Evolutionary conservation across 805 yeast genomes (phyloP).

Genomic region (Candida caryicola): DNA sequence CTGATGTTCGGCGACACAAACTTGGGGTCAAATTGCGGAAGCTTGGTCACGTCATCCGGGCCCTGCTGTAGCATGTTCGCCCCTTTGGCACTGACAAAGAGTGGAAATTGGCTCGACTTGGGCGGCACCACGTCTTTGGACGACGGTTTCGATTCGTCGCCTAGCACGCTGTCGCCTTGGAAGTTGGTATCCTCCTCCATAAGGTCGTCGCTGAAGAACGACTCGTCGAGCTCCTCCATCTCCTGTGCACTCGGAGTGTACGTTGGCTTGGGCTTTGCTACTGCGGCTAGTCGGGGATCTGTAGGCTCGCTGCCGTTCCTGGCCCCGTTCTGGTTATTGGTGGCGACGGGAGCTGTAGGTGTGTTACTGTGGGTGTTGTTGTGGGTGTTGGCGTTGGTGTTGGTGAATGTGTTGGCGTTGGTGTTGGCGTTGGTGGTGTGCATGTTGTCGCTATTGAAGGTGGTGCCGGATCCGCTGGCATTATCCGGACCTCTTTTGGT

Average conservation of each 20-base stretch:
- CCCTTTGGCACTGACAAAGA: slow-evolving; percentile 63
- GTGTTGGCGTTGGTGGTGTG: neutral
- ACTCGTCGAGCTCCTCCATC: slow-evolving; percentile 38
- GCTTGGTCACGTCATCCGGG: slow-evolving; percentile 42
- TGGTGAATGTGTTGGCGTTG: neutral
- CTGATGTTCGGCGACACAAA: slow-evolving; percentile 49
- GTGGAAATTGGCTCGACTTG: slow-evolving; percentile 2
- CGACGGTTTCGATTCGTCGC: neutral
- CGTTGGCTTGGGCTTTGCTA: slow-evolving; percentile 3
- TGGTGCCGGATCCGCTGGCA: neutral
- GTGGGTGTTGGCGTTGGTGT: neutral
- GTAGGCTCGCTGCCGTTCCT: too few species aligned
- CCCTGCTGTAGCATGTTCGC: slow-evolving; percentile 53
- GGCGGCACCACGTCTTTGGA: slow-evolving; percentile 1
- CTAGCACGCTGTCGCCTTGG: neutral
- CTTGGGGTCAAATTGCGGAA: slow-evolving; percentile 54
- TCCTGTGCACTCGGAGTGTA: slow-evolving; percentile 13
- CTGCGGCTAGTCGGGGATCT: neutral
- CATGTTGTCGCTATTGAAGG: slow-evolving; percentile 1
- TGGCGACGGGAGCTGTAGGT: neutral
- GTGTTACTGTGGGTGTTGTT: neutral
- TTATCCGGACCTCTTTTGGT: neutral
- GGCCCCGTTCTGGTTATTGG: neutral
- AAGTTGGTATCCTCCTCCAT: slow-evolving; percentile 17
- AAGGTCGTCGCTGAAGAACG: slow-evolving; percentile 42